Evolutionary conservation across 164 flowering plant genomes (phyloP), one percentile per base, ranked within the genome.

Genomic region (Liriodendron chinense): DNA sequence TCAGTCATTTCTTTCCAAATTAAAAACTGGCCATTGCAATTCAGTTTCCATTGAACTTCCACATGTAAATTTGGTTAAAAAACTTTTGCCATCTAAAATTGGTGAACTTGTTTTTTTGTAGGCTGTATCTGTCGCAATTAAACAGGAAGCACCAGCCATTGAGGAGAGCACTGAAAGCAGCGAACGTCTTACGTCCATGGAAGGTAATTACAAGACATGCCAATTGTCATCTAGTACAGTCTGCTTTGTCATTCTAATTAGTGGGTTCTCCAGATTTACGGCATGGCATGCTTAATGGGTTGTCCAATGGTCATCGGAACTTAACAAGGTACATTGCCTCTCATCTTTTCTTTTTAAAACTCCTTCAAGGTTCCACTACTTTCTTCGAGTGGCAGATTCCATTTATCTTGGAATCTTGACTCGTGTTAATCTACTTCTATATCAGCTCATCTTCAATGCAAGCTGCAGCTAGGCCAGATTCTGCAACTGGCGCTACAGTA

Each of bases 391-490:
- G n/a, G 24, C 18, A 2, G 20, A 24, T 74, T 62, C 57, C 21
- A 18, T 66, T 59, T 23, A 18, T 26, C 22, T 71, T 7, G 25
- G n/a, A 49, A 53, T 23, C 20, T 53, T 23, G 12, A 66, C 20
- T 76, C 47, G 66, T 25, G 47, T 64, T 61, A 48, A 28, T 72
- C 21, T 70, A 23, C 56, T 43, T 71, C 66, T 53, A n/a, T n/a
- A 53, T 79, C 80, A 89, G 91, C 80, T 76, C 83, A 25, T 78
- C 82, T 67, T 74, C 80, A 14, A 79, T 77, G 76, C 28, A 49
- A 62, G 12, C 73, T 79, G 87, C 86, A 23, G 28, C 80, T 70
- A 80, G 89, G 88, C 62, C 86, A 72, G 84, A 83, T 68, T 68
- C 78, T 56, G 76, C 86, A 68, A 63, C 75, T 26, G 47, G 43